Base-by-base conservation (phyloP, 306 rosid species). In the Glycine soja region DNA sequence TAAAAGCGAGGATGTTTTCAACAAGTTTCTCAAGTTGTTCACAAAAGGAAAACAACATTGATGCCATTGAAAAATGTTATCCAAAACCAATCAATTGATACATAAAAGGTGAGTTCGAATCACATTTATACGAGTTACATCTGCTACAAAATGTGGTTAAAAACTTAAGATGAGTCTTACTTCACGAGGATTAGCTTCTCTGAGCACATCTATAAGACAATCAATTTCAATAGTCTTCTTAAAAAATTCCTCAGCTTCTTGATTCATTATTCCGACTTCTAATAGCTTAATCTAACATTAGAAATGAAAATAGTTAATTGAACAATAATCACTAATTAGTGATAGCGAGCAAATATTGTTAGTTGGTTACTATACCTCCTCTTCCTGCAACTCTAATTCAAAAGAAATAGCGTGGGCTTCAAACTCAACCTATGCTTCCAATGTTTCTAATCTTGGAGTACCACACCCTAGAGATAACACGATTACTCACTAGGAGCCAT, bases 181-280 rank as follows among this genome's bases (percentile, higher is more conserved):
- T 87, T 91, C 89, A 3, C 34, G 83, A 81, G 97, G 89, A 87
- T 87, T 91, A 86, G 95, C 88, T 56, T 90, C 88, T 77, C 97
- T 89, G 73, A 95, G 89, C 83, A 77, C 68, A 81, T 95, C 98
- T 77, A 95, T 95, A 73, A 95, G 89, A 70, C 85, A 86, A 87
- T 95, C 98, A 56, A 92, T 87, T 88, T 86, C 97, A 12, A 95
- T 97, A 0, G 97, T 92, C 88, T 90, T 90, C 83, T 89, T 95
- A 83, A 95, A 92, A 80, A 97, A 91, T 74, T 88, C 97, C 82
- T 95, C 97, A 2, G 97, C 88, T 69, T 89, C 97, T 84, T 90
- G 94, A 87, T 85, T 91, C 84, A 92, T 88, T 72, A 79, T 83
- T 73, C 24, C 15, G 72, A 67, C 19, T 15, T 19, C 47, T 56